Conservation (phyloP, 176 grass and related monocot genomes). For the Guadua angustifolia region DNA sequence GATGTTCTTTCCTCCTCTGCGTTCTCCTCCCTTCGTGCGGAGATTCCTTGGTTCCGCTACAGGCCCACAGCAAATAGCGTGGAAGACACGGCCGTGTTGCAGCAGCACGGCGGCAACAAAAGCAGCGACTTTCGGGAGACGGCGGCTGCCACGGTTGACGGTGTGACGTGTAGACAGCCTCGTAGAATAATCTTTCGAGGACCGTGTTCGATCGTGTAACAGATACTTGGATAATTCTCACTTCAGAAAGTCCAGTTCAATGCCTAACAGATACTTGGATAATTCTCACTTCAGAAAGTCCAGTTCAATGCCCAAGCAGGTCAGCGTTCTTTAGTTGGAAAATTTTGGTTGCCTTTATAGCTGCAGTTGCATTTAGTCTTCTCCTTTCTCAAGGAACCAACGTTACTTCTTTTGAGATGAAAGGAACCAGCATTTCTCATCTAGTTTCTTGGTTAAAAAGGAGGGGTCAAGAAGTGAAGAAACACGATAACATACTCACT, state of each 20-base stretch:
- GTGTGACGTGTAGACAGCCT: background rate
- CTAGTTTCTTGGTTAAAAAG: too few species aligned
- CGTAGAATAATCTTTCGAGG: background rate
- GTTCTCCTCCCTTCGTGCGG: background rate
- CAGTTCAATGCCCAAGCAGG: background rate
- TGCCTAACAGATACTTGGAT: background rate
- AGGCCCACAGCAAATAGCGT: background rate
- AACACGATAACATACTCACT: too few species aligned
- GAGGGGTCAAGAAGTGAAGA: background rate
- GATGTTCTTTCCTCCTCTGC: too few species aligned
- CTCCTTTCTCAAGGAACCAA: too few species aligned
- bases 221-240: background rate
- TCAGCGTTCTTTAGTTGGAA: background rate
- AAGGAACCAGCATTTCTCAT: too few species aligned
- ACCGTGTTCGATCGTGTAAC: too few species aligned
- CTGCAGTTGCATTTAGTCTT: background rate
- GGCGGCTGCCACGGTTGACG: too few species aligned
- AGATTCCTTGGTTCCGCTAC: background rate
- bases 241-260: background rate
- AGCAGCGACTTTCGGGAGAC: too few species aligned
- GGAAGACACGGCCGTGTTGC: background rate
- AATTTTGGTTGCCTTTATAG: background rate
- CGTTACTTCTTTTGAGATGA: too few species aligned
- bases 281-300: background rate
- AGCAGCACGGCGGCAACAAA: too few species aligned